Percentiles rank a stretch among this genome's conserved stretches.
These are phyloP conservation scores for Citrus reticulata DNA, from an alignment of 345 rosid species.

Conservation along the genomic window DNA sequence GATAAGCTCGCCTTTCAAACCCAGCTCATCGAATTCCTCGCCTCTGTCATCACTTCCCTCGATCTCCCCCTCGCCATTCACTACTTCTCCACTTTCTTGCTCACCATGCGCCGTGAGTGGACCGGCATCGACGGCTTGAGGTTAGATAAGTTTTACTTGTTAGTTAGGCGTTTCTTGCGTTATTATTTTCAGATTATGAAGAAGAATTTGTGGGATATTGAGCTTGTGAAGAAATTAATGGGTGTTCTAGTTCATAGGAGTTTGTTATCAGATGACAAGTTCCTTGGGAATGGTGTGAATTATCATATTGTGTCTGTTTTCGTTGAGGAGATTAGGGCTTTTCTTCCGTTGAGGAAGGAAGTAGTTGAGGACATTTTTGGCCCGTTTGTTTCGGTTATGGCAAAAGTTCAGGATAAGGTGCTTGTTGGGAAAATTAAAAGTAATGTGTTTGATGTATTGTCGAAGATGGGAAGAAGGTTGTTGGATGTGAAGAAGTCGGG, in stretches of 20 bases:
- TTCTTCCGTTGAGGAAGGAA: slow-evolving; percentile 56
- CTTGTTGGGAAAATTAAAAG: slow-evolving; percentile 69
- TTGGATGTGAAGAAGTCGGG: slow-evolving; percentile 48
- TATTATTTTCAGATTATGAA: slow-evolving; percentile 42
- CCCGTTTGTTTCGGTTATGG: slow-evolving; percentile 52
- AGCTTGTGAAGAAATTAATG: slow-evolving; percentile 40
- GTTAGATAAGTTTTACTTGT: slow-evolving; percentile 82
- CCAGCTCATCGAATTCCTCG: slow-evolving; percentile 59
- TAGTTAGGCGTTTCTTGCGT: slow-evolving; percentile 72
- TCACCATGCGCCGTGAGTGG: slow-evolving; percentile 98
- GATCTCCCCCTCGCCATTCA: slow-evolving; percentile 45
- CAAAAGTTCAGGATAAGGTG: slow-evolving; percentile 57
- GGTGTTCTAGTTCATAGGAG: slow-evolving; percentile 43
- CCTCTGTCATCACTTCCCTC: slow-evolving; percentile 49
- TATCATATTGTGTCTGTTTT: slow-evolving; percentile 75
- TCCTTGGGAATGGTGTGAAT: slow-evolving; percentile 72
- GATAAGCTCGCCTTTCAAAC: slow-evolving; percentile 71
- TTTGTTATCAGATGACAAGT: slow-evolving; percentile 49
- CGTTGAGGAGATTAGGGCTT: slow-evolving; percentile 64
- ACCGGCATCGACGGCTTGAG: slow-evolving; percentile 74
- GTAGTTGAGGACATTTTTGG: slow-evolving; percentile 44
- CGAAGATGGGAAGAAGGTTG: slow-evolving; percentile 50
- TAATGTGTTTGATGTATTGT: slow-evolving; percentile 60
- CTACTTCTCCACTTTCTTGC: slow-evolving; percentile 68
- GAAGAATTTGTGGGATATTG: slow-evolving; percentile 62